phyloP scores from a whole-genome alignment of 345 rosid species.

The Lagerstroemia speciosa region DNA sequence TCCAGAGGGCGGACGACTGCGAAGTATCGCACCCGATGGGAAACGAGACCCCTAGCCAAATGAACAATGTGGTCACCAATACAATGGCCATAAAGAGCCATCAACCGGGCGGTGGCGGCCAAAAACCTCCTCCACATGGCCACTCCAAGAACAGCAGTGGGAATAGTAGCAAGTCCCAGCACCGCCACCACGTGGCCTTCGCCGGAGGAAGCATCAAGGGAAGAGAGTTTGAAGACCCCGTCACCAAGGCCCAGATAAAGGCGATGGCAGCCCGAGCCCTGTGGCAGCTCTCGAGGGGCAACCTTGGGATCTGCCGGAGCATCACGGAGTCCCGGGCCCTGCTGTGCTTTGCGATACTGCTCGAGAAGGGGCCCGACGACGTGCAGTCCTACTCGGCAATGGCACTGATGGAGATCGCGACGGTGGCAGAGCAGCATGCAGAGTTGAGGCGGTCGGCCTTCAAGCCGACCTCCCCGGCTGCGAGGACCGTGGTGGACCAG shows the following conservation, averaged over 20 bases:
- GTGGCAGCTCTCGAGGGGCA: slow-evolving; percentile 14
- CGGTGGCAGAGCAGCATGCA: slow-evolving; percentile 11
- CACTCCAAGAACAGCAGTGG: not conserved
- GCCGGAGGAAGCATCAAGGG: slow-evolving; percentile 14
- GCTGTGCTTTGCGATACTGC: slow-evolving; percentile 17
- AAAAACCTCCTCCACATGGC: not conserved
- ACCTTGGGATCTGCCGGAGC: slow-evolving; percentile 12
- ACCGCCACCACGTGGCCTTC: slow-evolving; percentile 8
- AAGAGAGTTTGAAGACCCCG: slow-evolving; percentile 12
- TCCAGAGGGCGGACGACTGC: not conserved
- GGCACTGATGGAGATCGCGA: slow-evolving; percentile 8
- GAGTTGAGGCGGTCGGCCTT: slow-evolving; percentile 18
- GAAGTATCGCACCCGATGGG: slow-evolving; percentile 3
- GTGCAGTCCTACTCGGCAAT: slow-evolving; percentile 14
- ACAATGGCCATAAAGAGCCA: slow-evolving; percentile 1
- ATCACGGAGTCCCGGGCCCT: slow-evolving; percentile 18
- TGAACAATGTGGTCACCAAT: slow-evolving; percentile 7
- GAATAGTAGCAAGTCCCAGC: not conserved
- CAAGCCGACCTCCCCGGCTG: slow-evolving; percentile 18
- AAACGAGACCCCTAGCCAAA: not conserved
- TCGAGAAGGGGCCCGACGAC: slow-evolving; percentile 15
- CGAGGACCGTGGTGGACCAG: slow-evolving; percentile 18
- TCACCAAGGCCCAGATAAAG: slow-evolving; percentile 11
- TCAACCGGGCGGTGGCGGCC: not conserved
- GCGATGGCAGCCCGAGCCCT: slow-evolving; percentile 13